Evolutionary conservation across 495 filamentous ascomycete genomes (phyloP).

Genomic region (Aeminium ludgeri): DNA sequence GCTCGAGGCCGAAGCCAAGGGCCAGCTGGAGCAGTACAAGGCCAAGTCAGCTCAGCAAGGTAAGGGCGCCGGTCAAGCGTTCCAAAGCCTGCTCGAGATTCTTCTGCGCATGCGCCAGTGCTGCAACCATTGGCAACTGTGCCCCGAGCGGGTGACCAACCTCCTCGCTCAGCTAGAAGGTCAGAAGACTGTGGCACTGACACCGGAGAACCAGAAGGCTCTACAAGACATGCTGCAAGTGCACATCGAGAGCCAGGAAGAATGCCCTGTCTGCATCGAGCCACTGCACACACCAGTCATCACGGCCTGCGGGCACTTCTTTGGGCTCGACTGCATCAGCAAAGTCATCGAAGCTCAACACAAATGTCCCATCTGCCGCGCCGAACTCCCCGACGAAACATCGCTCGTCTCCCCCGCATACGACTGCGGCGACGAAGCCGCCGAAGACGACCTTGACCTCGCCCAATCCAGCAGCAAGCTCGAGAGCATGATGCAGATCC

Average conservation of each 20-base stretch:
- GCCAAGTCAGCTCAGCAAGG: slow-evolving; percentile 22
- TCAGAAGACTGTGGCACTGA: slow-evolving; percentile 51
- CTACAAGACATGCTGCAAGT: slow-evolving; percentile 65
- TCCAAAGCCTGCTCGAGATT: slow-evolving; percentile 60
- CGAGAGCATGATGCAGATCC: slow-evolving; percentile 61
- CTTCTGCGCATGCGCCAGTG: slow-evolving; percentile 72
- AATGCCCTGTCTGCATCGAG: slow-evolving; percentile 74
- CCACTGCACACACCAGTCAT: slow-evolving; percentile 59
- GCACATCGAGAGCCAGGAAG: slow-evolving; percentile 64
- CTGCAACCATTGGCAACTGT: slow-evolving; percentile 78
- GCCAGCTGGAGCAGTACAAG: slow-evolving; percentile 47
- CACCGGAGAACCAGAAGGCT: slow-evolving; percentile 50
- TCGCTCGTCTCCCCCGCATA: slow-evolving; percentile 44
- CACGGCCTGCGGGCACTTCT: slow-evolving; percentile 75
- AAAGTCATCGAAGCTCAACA: slow-evolving; percentile 63
- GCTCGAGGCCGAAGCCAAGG: slow-evolving; percentile 58
- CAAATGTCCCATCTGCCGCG: slow-evolving; percentile 80
- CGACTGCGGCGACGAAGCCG: slow-evolving; percentile 28
- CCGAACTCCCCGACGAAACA: slow-evolving; percentile 41
- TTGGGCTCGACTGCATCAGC: slow-evolving; percentile 58
- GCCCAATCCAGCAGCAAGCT: slow-evolving; percentile 67
- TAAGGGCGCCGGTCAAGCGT: slow-evolving; percentile 30
- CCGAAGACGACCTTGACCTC: slow-evolving; percentile 36
- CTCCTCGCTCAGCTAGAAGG: slow-evolving; percentile 50
- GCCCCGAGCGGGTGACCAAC: slow-evolving; percentile 51